Conservation (phyloP, 1,284 basidiomycete species). For the Fomitopsis schrenkii region DNA sequence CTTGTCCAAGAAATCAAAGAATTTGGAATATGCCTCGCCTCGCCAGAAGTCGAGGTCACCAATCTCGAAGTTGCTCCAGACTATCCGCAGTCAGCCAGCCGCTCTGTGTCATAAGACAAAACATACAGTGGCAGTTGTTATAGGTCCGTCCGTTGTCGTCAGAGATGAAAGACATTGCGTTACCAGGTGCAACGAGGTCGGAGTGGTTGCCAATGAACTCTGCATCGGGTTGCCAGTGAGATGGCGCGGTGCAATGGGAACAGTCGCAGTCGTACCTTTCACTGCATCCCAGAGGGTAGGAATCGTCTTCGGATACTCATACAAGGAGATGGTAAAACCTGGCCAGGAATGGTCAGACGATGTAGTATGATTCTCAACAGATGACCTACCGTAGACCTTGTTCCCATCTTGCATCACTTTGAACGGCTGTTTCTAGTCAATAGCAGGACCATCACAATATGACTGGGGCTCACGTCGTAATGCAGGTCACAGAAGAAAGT, state of each 20-base stretch:
- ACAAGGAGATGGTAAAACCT: slow-evolving; percentile 63
- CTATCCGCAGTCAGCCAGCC: slow-evolving; percentile 22
- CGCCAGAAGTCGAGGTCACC: slow-evolving; percentile 67
- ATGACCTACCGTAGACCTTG: slow-evolving; percentile 71
- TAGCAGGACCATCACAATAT: not conserved
- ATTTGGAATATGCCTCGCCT: slow-evolving; percentile 60
- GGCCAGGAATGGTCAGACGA: not conserved
- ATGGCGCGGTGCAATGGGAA: not conserved
- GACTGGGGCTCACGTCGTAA: slow-evolving; percentile 22
- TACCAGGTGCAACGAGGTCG: slow-evolving; percentile 52
- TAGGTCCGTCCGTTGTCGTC: slow-evolving; percentile 59
- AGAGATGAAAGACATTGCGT: slow-evolving; percentile 62
- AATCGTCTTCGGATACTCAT: slow-evolving; percentile 66
- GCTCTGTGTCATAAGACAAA: not conserved
- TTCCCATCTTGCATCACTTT: slow-evolving; percentile 84
- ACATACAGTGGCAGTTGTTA: slow-evolving; percentile 69
- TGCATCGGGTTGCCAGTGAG: slow-evolving; percentile 15
- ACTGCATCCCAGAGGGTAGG: slow-evolving; percentile 62
- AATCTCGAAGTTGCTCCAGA: slow-evolving; percentile 75
- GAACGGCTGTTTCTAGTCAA: slow-evolving; percentile 68
- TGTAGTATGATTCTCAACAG: too few relatives aligned
- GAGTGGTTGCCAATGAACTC: slow-evolving; percentile 62
- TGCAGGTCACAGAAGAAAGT: slow-evolving; percentile 30
- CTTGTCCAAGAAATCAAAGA: slow-evolving; percentile 65
- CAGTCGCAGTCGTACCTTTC: slow-evolving; percentile 33